Evolutionary conservation across 2,329 filamentous ascomycete species (phyloP), one percentile per base, ranked within the genome.

Genomic region (Colletotrichum ledebouriae): DNA sequence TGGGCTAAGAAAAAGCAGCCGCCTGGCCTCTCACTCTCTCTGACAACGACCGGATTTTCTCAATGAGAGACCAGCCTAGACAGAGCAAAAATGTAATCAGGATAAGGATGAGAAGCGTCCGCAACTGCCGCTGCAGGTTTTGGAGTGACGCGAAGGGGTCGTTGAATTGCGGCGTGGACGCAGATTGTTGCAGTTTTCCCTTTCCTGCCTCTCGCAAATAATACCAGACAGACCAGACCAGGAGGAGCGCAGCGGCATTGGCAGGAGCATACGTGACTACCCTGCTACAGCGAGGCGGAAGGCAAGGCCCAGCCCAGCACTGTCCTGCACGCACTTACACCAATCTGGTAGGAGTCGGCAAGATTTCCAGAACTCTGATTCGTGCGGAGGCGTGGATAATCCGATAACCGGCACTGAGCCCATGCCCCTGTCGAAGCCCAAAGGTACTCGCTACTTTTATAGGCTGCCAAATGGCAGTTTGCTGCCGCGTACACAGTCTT

Each of bases 341-440:
- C 72, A n/a, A 66, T 76, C 76, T 69, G 62, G 75, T 73, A 64
- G 58, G 69, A 67, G 57, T 65, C 69, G 66, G 64, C 56, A 60
- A 52, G 39, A 61, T 70, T 73, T 59, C 10, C 10, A 50, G 12
- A 7, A 11, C 3, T 34, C 7, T 71, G 22, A 77, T 78, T 78
- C 73, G 76, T 0, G 59, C 76, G 76, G 76, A 66, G 46, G 10
- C 22, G 33, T 11, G 44, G 74, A 78, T 76, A 73, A 73, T 78
- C 76, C 76, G 76, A 47, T 58, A 57, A 57, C 74, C 72, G 75
- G 65, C 58, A 55, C 62, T 63, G 50, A 55, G 47, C 22, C 59
- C 15, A 20, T 10, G 37, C 56, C 65, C 64, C 60, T 67, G 65
- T 59, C 46, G 37, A 29, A 15, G 46, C 37, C 13, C 17, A n/a